Base-by-base conservation (phyloP, 176 grass and related monocot species). In the Olyra latifolia region DNA sequence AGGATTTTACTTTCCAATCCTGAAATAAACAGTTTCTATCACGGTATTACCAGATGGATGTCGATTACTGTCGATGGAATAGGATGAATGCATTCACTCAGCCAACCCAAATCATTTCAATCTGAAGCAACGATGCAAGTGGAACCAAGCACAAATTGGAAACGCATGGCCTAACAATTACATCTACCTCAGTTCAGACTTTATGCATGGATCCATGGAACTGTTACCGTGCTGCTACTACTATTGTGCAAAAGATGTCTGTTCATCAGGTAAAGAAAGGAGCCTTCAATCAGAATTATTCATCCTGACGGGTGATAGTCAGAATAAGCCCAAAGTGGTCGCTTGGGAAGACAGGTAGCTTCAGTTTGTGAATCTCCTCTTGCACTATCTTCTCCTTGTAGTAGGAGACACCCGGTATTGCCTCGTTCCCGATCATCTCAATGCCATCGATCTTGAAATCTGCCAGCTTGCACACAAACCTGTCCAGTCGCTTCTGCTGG, bases 311-410 rank as follows among this genome's bases (percentile, higher is more conserved):
- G 9, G 61, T 72, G 50, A 92, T 79, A 10, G 85, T 94, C 67
- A 89, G 59, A 46, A 98, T 72, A 62, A 98, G 87, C 23, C 95
- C 92, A 44, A 89, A 98, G 69, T 98, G 95, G 54, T 98, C 92
- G 7, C 92, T 98, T 5, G 95, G 92, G 20, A 94, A 78, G 65
- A 94, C 88, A 47, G 92, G 92, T 24, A 92, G 82, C 45, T 88
- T 65, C 27, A 94, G 53, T 74, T 77, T 80, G 23, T n/a, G 55
- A n/a, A 81, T 6, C 74, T 85, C 86, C 50, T 87, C 85, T 25
- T 55, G 85, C 17, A 89, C 85, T 40, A 80, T 91, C 88, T 87
- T 98, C 67, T 94, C 92, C 80, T 98, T 94, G 20, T 2, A 76
- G 62, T 92, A 85, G 0, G 80, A 75, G 72, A 98, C 28, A 13